These are phyloP conservation scores for Crucibulum laeve DNA, from an alignment of 768 basidiomycete genomes.

Conservation along the genomic window DNA sequence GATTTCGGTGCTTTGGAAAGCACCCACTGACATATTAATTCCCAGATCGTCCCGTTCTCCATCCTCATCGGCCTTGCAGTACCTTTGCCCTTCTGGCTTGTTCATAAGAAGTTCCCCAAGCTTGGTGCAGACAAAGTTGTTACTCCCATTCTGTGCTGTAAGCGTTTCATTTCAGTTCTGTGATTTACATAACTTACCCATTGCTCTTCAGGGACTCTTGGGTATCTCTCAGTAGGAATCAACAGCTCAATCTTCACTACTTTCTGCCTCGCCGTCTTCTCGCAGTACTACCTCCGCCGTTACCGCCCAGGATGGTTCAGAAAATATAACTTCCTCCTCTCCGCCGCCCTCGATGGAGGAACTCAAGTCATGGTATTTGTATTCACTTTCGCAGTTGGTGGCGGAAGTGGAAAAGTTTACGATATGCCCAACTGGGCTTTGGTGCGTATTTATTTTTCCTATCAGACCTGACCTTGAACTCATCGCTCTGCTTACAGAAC, in stretches of 20 bases:
- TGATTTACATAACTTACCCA: background rate
- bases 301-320: slow-evolving; percentile 43
- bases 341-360: slow-evolving; percentile 50
- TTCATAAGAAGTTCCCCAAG: slow-evolving; percentile 44
- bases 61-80: slow-evolving; percentile 46
- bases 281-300: slow-evolving; percentile 39
- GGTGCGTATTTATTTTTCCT: slow-evolving; percentile 25
- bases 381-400: slow-evolving; percentile 39
- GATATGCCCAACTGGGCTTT: slow-evolving; percentile 34
- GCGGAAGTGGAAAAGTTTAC: slow-evolving; percentile 33
- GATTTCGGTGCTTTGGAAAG: slow-evolving; percentile 10
- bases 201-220: slow-evolving; percentile 29
- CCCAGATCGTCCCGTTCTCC: slow-evolving; percentile 38
- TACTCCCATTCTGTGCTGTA: slow-evolving; percentile 44
- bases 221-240: slow-evolving; percentile 51
- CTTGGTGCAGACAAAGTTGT: slow-evolving; percentile 41
- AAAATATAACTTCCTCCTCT: slow-evolving; percentile 49
- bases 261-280: slow-evolving; percentile 41
- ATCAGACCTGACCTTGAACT: no score
- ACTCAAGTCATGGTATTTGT: slow-evolving; percentile 46
- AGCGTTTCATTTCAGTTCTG: slow-evolving; percentile 1
- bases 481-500: no score
- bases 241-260: slow-evolving; percentile 48
- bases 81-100: slow-evolving; percentile 53
- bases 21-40: slow-evolving; percentile 9